Evolutionary conservation across 2,329 filamentous ascomycete genomes (phyloP), one percentile per base, ranked within the genome.

Genomic region (Botrytis fabae): DNA sequence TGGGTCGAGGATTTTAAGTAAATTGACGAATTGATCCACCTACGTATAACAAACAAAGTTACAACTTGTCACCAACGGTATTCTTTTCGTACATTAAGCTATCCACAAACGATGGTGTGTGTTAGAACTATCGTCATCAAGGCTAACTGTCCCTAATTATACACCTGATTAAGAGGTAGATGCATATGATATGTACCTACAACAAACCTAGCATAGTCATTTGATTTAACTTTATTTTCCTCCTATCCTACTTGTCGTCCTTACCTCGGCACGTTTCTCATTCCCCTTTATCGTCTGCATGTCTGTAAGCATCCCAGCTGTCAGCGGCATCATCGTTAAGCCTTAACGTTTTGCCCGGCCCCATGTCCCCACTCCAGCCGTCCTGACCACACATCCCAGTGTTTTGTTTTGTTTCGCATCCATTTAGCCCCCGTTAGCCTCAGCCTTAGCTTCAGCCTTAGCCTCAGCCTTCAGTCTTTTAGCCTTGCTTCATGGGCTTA

Each of bases 401-500:
- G 65, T 57, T 68, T 68, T 42, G 18, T 28, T 22, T 32, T 68
- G 25, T 68, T 48, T 68, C 65, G 42, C 42, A 48, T 65, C 42
- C 28, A 46, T 25, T 25, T 35, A 68, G 48, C 65, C n/a, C 28
- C 48, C 40, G 48, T 68, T 68, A 68, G 35, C 48, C 5, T 42
- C 32, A 38, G 54, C 60, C 22, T 42, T 62, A 65, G 63, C 63
- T 6, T 35, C 32, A 65, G 65, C 65, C 65, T 68, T 68, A 68
- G 35, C 35, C n/a, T 42, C 22, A 38, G 51, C 59, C 32, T 61
- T 35, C 59, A 28, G n/a, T 18, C 51, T 28, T 22, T 61, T 61
- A 40, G 59, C 59, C 59, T 61, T 61, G 32, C 59, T 61, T 61
- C n/a, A 57, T 57, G 51, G 51, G 14, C 16, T 57, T 57, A 57